Base-by-base conservation (phyloP, 441 rosid genomes). In the Aleurites moluccanus region DNA sequence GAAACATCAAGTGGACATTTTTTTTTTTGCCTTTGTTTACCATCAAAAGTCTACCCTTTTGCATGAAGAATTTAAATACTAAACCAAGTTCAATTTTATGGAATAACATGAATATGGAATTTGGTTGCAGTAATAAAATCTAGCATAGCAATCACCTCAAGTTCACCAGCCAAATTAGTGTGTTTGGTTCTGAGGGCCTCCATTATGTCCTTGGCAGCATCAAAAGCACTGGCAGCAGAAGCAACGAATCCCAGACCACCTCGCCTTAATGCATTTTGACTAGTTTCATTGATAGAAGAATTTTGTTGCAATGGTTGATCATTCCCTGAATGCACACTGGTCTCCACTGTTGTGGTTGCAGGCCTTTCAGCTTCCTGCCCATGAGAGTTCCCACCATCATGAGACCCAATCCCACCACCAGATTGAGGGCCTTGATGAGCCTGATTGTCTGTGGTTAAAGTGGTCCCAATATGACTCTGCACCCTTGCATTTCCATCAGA, bases 121-220 rank as follows among this genome's bases (percentile, higher is more conserved):
- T 16, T 27, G 28, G 23, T 60, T 70, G 8, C 30, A 13, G 66
- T 44, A 56, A 63, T 47, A 44, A 64, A 64, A 71, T 16, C 50
- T 38, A 52, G 30, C 78, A 79, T 61, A 55, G 56, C 64, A 86
- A 62, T 80, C 81, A 93, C 99, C 98, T 96, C 99, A 73, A 96
- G 97, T 79, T 96, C 98, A 79, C 92, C 77, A 59, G 99, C 99
- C 88, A 96, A 84, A 85, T 96, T 96, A 75, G 86, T 80, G 77
- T 96, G 98, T 88, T 93, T 93, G 92, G 94, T 92, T 86, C 98
- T 88, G 60, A 96, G 90, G 70, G 96, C 81, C 88, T 93, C 99
- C 98, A 93, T 96, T 74, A 96, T 89, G 83, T 96, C 98, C 83
- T 92, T 93, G n/a, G 98, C 99, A 70, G 98, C 91, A 73, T 93